A percentile compares a stretch with the other conserved stretches of the same genome.
phyloP scores from a whole-genome alignment of 2,329 filamentous ascomycete species.

The Pseudopyrenochaeta lycopersici region DNA sequence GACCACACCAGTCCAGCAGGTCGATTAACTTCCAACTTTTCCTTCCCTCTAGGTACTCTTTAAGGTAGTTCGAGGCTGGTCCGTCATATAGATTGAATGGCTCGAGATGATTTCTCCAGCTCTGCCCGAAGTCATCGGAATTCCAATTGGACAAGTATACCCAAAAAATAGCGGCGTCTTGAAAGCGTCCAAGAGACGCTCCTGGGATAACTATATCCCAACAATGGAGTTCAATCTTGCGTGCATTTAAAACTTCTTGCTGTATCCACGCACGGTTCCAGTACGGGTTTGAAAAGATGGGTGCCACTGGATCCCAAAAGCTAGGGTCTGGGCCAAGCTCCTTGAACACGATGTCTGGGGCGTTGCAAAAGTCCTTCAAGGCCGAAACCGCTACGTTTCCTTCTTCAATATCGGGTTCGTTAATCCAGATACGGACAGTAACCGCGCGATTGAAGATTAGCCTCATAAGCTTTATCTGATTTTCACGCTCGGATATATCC shows the following conservation, averaged over 20 bases:
- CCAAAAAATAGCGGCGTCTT: no score
- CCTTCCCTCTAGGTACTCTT: not conserved
- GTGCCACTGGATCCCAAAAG: slow-evolving; percentile 5
- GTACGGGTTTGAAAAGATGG: slow-evolving; percentile 4
- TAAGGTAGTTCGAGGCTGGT: not conserved
- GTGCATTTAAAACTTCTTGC: slow-evolving; percentile 7
- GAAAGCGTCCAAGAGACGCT: not conserved
- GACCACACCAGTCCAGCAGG: not conserved
- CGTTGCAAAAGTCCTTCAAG: not conserved
- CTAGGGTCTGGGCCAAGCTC: not conserved
- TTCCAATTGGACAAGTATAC: no score
- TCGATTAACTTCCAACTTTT: not conserved
- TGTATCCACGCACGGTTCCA: slow-evolving; percentile 8
- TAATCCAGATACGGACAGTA: slow-evolving; percentile 8
- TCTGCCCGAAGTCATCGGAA: not conserved
- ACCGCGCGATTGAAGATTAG: slow-evolving; percentile 5
- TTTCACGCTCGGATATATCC: not conserved
- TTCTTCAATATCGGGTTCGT: slow-evolving; percentile 1
- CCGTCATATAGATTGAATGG: not conserved
- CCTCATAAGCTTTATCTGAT: slow-evolving; percentile 11
- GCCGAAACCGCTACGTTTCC: not conserved
- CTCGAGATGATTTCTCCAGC: not conserved
- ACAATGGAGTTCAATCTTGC: not conserved
- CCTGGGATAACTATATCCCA: not conserved
- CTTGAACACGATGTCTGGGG: not conserved